Evolutionary conservation across 75 land plant genomes (phyloP).

Genomic region (Adiantum capillusveneris): DNA sequence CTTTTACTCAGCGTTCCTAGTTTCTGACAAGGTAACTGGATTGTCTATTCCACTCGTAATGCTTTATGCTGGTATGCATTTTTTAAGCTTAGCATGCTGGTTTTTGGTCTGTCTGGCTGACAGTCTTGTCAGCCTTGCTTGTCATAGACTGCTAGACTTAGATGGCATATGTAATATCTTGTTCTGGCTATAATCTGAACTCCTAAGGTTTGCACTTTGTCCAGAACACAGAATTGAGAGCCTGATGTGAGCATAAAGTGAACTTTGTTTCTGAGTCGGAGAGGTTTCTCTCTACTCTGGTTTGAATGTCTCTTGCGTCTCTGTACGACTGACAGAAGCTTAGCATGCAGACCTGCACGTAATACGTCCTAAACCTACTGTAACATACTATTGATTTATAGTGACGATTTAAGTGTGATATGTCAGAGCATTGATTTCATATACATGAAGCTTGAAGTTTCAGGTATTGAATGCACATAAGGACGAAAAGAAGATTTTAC

Average conservation of each 20-base stretch:
- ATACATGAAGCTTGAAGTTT: no score
- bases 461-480: no score
- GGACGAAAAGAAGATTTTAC: no score
- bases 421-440: no score
- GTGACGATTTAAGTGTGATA: no score
- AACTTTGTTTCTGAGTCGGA: no score
- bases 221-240: not conserved
- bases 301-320: no score
- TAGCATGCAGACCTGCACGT: no score
- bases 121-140: not conserved
- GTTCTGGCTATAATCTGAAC: not conserved
- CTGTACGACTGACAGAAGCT: no score
- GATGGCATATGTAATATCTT: not conserved
- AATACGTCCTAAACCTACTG: no score
- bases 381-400: no score
- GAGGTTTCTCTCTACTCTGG: no score
- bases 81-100: not conserved
- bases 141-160: not conserved
- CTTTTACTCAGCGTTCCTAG: constrained; percentile 96
- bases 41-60: not conserved
- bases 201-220: not conserved
- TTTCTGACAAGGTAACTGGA: constrained; percentile 62
- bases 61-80: not conserved
- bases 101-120: not conserved
- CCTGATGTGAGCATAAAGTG: not conserved